These are phyloP conservation scores for Penicillium vulpinum DNA, from an alignment of 2,329 filamentous ascomycete genomes.

Conservation along the genomic window DNA sequence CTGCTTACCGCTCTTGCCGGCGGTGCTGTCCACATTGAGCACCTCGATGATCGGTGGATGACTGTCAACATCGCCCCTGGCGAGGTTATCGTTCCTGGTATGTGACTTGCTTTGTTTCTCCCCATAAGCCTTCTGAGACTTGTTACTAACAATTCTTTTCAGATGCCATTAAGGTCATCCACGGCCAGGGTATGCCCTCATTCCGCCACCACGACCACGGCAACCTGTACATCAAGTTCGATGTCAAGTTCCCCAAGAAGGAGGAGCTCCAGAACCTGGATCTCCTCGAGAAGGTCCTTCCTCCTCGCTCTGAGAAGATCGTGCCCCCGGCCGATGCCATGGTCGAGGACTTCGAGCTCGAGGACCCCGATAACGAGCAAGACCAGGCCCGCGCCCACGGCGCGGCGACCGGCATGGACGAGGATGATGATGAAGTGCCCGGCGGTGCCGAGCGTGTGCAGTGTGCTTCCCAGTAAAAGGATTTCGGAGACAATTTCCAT, in stretches of 20 bases:
- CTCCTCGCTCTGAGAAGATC: slow-evolving; percentile 64
- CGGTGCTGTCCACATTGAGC: slow-evolving; percentile 87
- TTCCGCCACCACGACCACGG: slow-evolving; percentile 91
- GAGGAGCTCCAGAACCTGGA: slow-evolving; percentile 69
- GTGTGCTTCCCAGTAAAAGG: slow-evolving; percentile 52
- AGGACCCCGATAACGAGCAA: slow-evolving; percentile 74
- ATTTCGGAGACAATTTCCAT: slow-evolving; percentile 4
- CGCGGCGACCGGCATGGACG: slow-evolving; percentile 61
- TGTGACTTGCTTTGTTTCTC: slow-evolving; percentile 36
- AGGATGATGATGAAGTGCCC: slow-evolving; percentile 64
- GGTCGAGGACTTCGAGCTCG: slow-evolving; percentile 84
- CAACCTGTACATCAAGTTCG: slow-evolving; percentile 96
- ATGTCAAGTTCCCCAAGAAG: slow-evolving; percentile 92
- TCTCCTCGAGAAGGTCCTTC: slow-evolving; percentile 80
- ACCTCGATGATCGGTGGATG: slow-evolving; percentile 96
- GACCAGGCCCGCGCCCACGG: slow-evolving; percentile 67
- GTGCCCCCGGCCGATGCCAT: slow-evolving; percentile 79
- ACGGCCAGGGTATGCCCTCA: slow-evolving; percentile 96
- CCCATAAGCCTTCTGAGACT: neutral
- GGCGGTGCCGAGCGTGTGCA: slow-evolving; percentile 53
- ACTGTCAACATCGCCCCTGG: slow-evolving; percentile 89
- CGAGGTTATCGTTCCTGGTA: slow-evolving; percentile 91
- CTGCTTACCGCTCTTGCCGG: slow-evolving; percentile 92
- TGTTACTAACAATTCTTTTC: slow-evolving; percentile 12
- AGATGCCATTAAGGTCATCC: slow-evolving; percentile 92